phyloP scores from a whole-genome alignment of 495 filamentous ascomycete species.

The Aspergillus heteromorphus region DNA sequence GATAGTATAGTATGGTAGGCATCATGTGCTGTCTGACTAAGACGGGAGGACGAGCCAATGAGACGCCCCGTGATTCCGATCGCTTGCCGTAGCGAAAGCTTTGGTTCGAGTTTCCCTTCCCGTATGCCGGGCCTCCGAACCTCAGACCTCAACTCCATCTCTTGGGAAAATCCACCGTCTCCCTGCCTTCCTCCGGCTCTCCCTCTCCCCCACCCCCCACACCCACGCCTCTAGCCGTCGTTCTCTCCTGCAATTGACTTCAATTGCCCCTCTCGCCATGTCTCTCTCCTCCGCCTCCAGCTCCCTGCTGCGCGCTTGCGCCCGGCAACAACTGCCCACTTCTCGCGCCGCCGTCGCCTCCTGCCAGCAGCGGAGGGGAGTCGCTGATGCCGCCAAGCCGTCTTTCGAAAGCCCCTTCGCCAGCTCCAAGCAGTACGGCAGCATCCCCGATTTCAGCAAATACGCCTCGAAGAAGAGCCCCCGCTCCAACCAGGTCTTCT shows the following conservation, averaged over 20 bases:
- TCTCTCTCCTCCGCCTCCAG: constrained; percentile 45
- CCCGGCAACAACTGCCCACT: constrained; percentile 43
- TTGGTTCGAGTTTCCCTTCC: constrained; percentile 38
- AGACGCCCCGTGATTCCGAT: constrained; percentile 42
- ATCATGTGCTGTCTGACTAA: constrained; percentile 8
- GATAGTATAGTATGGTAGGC: background rate
- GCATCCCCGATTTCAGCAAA: constrained; percentile 84
- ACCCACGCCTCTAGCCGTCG: constrained; percentile 13
- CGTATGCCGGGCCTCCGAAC: constrained; percentile 31
- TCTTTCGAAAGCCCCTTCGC: constrained; percentile 50
- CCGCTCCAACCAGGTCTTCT: constrained; percentile 75
- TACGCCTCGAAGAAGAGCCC: constrained; percentile 66
- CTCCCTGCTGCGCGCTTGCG: constrained; percentile 46
- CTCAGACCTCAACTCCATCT: constrained; percentile 35
- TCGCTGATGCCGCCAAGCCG: constrained; percentile 40
- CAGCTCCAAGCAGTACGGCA: constrained; percentile 35
- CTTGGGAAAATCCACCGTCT: constrained; percentile 28
- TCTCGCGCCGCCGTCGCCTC: constrained; percentile 43
- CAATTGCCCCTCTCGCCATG: constrained; percentile 38
- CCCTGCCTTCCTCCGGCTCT: constrained; percentile 15
- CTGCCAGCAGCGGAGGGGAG: constrained; percentile 46
- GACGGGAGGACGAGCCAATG: constrained; percentile 35
- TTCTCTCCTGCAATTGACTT: constrained; percentile 35
- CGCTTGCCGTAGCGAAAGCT: constrained; percentile 41
- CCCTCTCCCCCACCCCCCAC: constrained; percentile 20